Evolutionary conservation across 257 asterid species (phyloP), one percentile per base, ranked within the genome.

Genomic region (Solanum virginianum): DNA sequence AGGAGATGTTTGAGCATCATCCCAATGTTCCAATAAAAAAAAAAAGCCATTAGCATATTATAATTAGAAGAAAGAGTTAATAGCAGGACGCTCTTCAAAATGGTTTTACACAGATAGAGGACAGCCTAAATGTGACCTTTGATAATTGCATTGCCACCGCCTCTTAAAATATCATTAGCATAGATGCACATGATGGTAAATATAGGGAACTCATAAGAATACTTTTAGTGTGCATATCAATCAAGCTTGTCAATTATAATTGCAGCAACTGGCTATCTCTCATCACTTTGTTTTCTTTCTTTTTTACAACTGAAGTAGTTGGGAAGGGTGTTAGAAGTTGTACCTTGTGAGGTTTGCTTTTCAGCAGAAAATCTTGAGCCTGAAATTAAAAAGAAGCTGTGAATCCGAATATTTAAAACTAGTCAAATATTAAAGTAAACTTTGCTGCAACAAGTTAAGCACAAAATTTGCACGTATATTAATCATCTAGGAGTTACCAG

Each of bases 281-380:
- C 65, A 51, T 53, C 83, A 53, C 65, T 79, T 77, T 16, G 65
- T 51, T 24, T 77, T 77, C 65, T 51, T 66, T 83, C 80, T 24
- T 41, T 71, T 83, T 66, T 51, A 20, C 53, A 26, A 83, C 80
- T 17, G 22, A 49, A 51, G 80, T 65, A 45, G 47, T 53, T 51
- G 80, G 80, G 70, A 26, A 68, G 70, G 70, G 49, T 83, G 62
- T 51, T 8, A 83, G 49, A 62, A 60, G 86, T 24, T 20, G 85
- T 94, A 96, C 99, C 99, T 93, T 97, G 88, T 96, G 98, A 87
- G 97, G 97, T 88, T 92, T 94, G 83, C 91, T 88, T 90, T 95
- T 95, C 10, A 83, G 91, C 81, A 95, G 91, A 91, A 96, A 96
- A 75, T 91, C 94, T 77, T 89, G 97, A 79, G 87, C 94, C 99